Evolutionary conservation across 2,329 filamentous ascomycete genomes (phyloP).

Genomic region (Sarocladium brachiariae): DNA sequence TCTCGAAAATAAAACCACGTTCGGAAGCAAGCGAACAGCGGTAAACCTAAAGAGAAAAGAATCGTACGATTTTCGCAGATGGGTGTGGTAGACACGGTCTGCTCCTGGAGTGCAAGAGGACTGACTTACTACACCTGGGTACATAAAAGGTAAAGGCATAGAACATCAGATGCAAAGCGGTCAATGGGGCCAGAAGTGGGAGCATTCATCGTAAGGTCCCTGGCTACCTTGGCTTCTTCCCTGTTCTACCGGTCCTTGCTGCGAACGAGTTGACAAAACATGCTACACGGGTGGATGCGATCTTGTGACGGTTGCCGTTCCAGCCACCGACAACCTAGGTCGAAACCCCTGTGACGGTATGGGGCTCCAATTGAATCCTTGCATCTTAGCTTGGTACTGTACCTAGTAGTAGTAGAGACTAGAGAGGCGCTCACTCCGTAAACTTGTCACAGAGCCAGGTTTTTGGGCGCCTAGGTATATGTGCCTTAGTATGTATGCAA

Average conservation of each 20-base stretch:
- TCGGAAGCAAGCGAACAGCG: constrained; percentile 9
- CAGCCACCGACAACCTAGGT: neutral
- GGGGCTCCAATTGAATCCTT: neutral
- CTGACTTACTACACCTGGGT: too few species aligned
- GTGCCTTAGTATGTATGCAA: too few species aligned
- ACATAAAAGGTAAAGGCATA: too few species aligned
- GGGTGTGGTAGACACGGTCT: too few species aligned
- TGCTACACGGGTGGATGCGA: neutral
- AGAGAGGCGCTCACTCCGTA: too few species aligned
- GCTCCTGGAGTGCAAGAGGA: too few species aligned
- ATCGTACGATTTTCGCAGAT: constrained; percentile 7
- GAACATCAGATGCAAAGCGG: neutral
- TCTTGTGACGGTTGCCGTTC: constrained; percentile 8
- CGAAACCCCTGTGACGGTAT: neutral
- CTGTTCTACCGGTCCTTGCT: too few species aligned
- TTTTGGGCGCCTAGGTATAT: neutral
- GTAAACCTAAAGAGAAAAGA: constrained; percentile 10
- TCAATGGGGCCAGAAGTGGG: constrained; percentile 7
- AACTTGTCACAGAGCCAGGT: constrained; percentile 1
- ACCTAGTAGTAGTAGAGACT: too few species aligned
- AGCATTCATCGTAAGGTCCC: constrained; percentile 6
- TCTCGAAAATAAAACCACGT: neutral
- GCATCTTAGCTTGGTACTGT: too few species aligned
- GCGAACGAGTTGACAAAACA: too few species aligned
- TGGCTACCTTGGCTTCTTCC: too few species aligned